Conservation (phyloP, 1,284 basidiomycete genomes). For the Coniferiporia weirii region DNA sequence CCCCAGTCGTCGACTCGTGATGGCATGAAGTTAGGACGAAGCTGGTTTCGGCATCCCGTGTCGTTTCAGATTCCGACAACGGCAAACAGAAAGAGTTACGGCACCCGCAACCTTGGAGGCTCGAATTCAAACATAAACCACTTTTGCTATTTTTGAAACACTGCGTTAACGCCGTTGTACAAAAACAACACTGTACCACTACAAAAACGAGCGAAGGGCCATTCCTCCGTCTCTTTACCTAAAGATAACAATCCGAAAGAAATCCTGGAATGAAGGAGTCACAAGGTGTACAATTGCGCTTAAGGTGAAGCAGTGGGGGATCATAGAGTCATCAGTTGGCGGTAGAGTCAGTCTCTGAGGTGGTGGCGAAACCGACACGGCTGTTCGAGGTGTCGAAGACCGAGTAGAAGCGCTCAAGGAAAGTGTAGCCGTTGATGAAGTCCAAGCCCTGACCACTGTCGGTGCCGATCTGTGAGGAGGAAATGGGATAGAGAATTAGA, state of each 20-base stretch:
- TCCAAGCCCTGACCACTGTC: conserved; percentile 5
- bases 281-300: not conserved
- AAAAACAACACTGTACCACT: not conserved
- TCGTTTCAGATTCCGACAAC: no score
- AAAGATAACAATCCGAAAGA: not conserved
- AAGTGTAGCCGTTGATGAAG: conserved; percentile 20
- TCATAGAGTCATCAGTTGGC: not conserved
- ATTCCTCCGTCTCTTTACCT: not conserved
- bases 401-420: conserved; percentile 20
- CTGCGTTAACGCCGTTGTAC: not conserved
- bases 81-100: no score
- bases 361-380: conserved; percentile 20
- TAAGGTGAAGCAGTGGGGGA: not conserved
- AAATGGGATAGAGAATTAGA: not conserved
- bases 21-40: no score
- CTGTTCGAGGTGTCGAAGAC: conserved; percentile 19
- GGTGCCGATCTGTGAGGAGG: conserved; percentile 6
- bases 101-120: no score
- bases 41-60: no score
- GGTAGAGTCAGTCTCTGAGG: conserved; percentile 15
- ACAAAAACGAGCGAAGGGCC: not conserved
- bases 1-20: no score
- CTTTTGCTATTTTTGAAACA: not conserved
- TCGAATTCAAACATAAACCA: not conserved
- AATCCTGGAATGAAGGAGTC: not conserved